A percentile compares a stretch with the other conserved stretches of the same genome.
Evolutionary conservation across 805 yeast species (phyloP).

Genomic region (Cyberlindnera maclurae): DNA sequence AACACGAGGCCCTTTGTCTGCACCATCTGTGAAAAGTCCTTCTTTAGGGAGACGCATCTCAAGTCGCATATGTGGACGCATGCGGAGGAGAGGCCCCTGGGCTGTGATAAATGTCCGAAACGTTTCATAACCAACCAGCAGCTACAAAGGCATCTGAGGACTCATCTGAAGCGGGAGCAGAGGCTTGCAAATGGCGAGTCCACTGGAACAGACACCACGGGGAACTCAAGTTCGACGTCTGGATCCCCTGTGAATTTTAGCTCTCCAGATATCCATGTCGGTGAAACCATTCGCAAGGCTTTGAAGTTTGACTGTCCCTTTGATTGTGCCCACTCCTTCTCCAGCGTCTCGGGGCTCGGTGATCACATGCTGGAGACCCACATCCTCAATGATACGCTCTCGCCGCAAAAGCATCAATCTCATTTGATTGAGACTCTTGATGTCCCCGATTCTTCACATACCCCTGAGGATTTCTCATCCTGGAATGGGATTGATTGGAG

Average conservation of each 20-base stretch:
- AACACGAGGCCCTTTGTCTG: constrained; percentile 71
- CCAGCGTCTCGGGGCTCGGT: not conserved
- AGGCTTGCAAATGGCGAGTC: not conserved
- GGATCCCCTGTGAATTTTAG: too few relatives aligned
- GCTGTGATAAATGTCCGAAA: constrained; percentile 50
- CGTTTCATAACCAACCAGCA: constrained; percentile 57
- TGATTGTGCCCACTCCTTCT: constrained; percentile 2
- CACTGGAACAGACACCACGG: too few relatives aligned
- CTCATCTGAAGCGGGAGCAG: constrained; percentile 31
- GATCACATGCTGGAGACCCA: constrained; percentile 3
- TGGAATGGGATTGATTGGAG: constrained; percentile 1
- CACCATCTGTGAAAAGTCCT: constrained; percentile 50
- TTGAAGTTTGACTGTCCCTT: constrained; percentile 1
- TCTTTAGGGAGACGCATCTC: constrained; percentile 69
- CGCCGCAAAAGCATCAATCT: not conserved
- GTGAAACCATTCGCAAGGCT: too few relatives aligned
- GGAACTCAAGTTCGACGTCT: too few relatives aligned
- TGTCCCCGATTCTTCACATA: not conserved
- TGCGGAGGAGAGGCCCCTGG: constrained; percentile 43
- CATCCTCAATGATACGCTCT: constrained; percentile 1
- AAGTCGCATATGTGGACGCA: constrained; percentile 73
- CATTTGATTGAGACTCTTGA: not conserved
- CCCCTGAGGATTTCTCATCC: not conserved
- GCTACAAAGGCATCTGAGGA: constrained; percentile 49
- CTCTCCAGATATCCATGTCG: too few relatives aligned